Base-by-base conservation (phyloP, 2,329 filamentous ascomycete genomes). In the Amauroascus verrucosus region DNA sequence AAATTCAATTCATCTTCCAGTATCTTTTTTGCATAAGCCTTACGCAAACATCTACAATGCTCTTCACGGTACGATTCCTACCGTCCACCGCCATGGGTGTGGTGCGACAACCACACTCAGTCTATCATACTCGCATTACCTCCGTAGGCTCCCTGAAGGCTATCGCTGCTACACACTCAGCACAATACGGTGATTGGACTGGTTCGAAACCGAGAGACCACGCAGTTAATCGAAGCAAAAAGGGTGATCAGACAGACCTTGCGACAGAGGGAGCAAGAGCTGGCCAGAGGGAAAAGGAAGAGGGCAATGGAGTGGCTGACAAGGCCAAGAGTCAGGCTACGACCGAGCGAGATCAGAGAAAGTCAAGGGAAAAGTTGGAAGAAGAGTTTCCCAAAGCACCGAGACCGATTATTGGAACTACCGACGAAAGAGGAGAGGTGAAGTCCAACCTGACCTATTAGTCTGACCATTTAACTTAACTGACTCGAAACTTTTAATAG, bases 351-450 rank as follows among this genome's bases (percentile, higher is more conserved):
- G 70, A 72, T 49, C 65, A 68, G 20, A 58, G 67, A 59, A 70
- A 70, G 61, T 69, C 71, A 2, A 73, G 77, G 62, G 56, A 72
- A 57, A 73, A 76, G 49, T 66, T 73, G 64, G 74, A 77, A 62
- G 56, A 72, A 57, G 74, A 76, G 49, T 66, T 73, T 64, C 75
- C 75, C 1, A 68, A 75, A 56, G 74, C 74, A n/a, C 75, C 75
- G 1, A 70, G 69, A 58, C 75, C 73, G 11, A 65, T 78, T 11
- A 71, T 77, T 61, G 75, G 76, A n/a, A 77, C 77, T 72, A 74
- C 75, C 58, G 75, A 77, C 62, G 75, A 77, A 60, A 72, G 72
- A 56, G 73, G 70, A 1, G 58, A 65, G 60, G 73, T 75, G 59
- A 67, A 68, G 65, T n/a, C 16, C 30, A 26, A 37, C 24, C 11